These are phyloP conservation scores for Mycena kentingensis DNA, from an alignment of 768 basidiomycete genomes.

Conservation along the genomic window DNA sequence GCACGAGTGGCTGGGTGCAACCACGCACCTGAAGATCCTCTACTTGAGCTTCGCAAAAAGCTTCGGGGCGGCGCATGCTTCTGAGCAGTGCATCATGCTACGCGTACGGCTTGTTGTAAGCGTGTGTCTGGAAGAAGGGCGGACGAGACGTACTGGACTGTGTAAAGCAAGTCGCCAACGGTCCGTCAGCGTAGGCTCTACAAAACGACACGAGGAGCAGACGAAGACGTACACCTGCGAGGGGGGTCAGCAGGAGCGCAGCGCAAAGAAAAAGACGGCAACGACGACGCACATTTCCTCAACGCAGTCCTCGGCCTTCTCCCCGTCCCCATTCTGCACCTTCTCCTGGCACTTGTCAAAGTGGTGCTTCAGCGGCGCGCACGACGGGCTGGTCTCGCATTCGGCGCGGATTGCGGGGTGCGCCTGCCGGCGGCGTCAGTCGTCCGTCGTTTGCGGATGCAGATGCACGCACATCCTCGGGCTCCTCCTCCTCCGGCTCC, in stretches of 20 bases:
- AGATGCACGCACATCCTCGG: background rate
- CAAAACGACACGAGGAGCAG: conserved; percentile 2
- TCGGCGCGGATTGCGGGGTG: conserved; percentile 76
- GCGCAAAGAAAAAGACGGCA: conserved; percentile 26
- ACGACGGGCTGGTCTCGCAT: conserved; percentile 67
- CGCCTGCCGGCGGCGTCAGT: conserved; percentile 39
- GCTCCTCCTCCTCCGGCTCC: background rate
- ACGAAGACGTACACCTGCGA: conserved; percentile 35
- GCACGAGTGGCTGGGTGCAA: too few species aligned
- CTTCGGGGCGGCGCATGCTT: conserved; percentile 70
- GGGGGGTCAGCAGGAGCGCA: conserved; percentile 12
- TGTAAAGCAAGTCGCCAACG: background rate
- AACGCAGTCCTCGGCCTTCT: conserved; percentile 89
- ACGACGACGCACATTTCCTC: conserved; percentile 75
- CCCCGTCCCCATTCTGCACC: conserved; percentile 78
- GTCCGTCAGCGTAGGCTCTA: conserved; percentile 14
- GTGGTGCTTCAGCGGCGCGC: conserved; percentile 71
- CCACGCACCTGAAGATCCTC: too few species aligned
- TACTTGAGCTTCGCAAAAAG: conserved; percentile 70
- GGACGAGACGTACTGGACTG: conserved; percentile 79
- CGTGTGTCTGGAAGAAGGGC: background rate
- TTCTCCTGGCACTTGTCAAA: conserved; percentile 92
- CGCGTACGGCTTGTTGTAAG: conserved; percentile 13
- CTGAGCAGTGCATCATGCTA: conserved; percentile 85
- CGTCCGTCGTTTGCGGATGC: background rate